Percentiles rank a stretch among this genome's conserved stretches.
phyloP scores from a whole-genome alignment of 2,329 filamentous ascomycete species.

The Hymenoscyphus fructigenus region DNA sequence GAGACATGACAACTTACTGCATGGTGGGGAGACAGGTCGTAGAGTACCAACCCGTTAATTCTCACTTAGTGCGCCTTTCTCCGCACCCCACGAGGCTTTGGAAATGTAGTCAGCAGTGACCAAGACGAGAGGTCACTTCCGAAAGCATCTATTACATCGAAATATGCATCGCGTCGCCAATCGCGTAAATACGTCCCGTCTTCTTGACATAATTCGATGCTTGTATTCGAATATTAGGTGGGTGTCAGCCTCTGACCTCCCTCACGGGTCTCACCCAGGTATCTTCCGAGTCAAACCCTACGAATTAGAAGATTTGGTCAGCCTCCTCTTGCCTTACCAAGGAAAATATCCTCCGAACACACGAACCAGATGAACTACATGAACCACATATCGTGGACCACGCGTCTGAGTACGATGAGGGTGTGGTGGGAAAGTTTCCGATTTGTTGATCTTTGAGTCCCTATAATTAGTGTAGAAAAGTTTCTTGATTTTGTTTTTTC shows the following conservation, averaged over 20 bases:
- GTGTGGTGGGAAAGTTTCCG: background rate
- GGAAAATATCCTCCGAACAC: background rate
- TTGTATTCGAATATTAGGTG: background rate
- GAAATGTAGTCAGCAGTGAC: background rate
- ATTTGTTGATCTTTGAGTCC: background rate
- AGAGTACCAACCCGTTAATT: background rate
- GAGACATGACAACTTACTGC: background rate
- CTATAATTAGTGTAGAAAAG: background rate
- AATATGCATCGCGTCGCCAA: background rate
- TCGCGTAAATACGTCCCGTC: background rate
- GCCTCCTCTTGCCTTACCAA: background rate
- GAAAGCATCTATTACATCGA: background rate
- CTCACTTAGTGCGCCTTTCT: background rate
- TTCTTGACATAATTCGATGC: background rate
- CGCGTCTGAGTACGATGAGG: background rate
- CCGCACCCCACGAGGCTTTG: background rate
- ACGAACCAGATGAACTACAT: background rate
- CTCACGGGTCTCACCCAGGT: background rate
- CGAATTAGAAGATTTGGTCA: background rate
- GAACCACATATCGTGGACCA: background rate
- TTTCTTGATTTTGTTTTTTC: background rate
- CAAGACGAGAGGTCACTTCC: background rate
- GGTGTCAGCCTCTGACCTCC: conserved; percentile 1
- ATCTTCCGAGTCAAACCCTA: background rate
- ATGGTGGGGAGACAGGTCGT: background rate